These are phyloP conservation scores for Wickerhamomyces alni DNA, from an alignment of 805 yeast species.

Conservation along the genomic window DNA sequence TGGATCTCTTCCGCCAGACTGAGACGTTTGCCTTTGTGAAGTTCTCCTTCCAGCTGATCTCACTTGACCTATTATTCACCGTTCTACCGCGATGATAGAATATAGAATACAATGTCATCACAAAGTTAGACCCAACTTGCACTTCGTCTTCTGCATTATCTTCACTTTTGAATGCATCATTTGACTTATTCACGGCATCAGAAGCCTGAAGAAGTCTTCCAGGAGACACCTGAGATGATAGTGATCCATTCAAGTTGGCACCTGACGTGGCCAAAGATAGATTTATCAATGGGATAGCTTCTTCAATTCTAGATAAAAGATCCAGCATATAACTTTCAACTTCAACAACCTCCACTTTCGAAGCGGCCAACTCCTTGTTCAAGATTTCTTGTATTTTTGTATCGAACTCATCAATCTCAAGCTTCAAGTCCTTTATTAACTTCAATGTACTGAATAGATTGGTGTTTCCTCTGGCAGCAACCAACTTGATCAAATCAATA, in stretches of 20 bases:
- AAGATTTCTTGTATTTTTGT: constrained; percentile 36
- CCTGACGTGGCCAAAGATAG: constrained; percentile 66
- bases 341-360: constrained; percentile 32
- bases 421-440: constrained; percentile 48
- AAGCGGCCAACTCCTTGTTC: constrained; percentile 24
- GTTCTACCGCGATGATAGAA: constrained; percentile 51
- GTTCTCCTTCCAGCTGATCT: constrained; percentile 70
- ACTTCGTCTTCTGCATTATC: constrained; percentile 7
- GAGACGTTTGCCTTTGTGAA: constrained; percentile 48
- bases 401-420: constrained; percentile 55
- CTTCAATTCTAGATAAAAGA: constrained; percentile 51
- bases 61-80: constrained; percentile 22
- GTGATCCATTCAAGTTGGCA: constrained; percentile 44
- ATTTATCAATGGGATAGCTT: constrained; percentile 61
- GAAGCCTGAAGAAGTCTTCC: constrained; percentile 63
- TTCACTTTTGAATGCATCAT: constrained; percentile 25
- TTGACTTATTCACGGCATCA: constrained; percentile 34
- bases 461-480: constrained; percentile 58
- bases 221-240: constrained; percentile 53
- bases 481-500: constrained; percentile 58
- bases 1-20: constrained; percentile 26
- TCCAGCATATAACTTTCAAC: constrained; percentile 45
- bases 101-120: constrained; percentile 51
- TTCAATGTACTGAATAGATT: constrained; percentile 47
- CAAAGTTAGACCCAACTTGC: constrained; percentile 57